Conservation (phyloP, 139 green algal species). For the Marvania coccoides region DNA sequence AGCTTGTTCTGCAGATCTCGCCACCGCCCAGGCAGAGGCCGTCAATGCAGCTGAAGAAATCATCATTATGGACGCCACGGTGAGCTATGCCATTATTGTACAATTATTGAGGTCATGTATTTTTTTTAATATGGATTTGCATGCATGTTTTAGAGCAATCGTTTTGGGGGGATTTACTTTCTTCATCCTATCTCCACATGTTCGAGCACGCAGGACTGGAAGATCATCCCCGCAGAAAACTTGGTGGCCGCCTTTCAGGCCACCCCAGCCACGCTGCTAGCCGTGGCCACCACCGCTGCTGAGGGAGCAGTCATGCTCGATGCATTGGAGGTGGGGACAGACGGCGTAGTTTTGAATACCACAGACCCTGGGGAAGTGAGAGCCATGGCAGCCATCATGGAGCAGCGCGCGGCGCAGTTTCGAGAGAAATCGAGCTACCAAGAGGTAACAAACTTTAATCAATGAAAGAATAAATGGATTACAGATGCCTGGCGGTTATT, state of each 20-base stretch:
- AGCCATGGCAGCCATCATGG: constrained; percentile 26
- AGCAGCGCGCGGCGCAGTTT: not conserved
- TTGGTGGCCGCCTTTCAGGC: constrained; percentile 68
- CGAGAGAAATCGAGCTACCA: constrained; percentile 19
- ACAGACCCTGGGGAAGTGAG: constrained; percentile 53
- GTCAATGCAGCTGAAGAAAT: not conserved
- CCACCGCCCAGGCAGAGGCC: not conserved
- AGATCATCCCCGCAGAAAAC: constrained; percentile 92
- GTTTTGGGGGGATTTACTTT: too few relatives aligned
- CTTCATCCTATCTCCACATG: too few relatives aligned
- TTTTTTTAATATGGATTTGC: too few relatives aligned
- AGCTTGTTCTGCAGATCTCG: not conserved
- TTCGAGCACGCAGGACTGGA: too few relatives aligned
- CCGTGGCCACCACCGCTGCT: constrained; percentile 21
- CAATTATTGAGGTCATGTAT: too few relatives aligned
- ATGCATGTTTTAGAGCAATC: too few relatives aligned
- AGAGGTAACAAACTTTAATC: constrained; percentile 13
- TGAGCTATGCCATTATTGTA: too few relatives aligned
- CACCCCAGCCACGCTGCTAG: constrained; percentile 41
- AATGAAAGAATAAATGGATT: too few relatives aligned
- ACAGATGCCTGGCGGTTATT: too few relatives aligned
- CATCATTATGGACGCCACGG: not conserved
- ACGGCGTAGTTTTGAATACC: constrained; percentile 72
- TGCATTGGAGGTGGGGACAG: constrained; percentile 68
- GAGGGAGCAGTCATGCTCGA: constrained; percentile 62